Conservation (phyloP, 352 stramenopile genomes). For the Phytopythium chamaehyphon region DNA sequence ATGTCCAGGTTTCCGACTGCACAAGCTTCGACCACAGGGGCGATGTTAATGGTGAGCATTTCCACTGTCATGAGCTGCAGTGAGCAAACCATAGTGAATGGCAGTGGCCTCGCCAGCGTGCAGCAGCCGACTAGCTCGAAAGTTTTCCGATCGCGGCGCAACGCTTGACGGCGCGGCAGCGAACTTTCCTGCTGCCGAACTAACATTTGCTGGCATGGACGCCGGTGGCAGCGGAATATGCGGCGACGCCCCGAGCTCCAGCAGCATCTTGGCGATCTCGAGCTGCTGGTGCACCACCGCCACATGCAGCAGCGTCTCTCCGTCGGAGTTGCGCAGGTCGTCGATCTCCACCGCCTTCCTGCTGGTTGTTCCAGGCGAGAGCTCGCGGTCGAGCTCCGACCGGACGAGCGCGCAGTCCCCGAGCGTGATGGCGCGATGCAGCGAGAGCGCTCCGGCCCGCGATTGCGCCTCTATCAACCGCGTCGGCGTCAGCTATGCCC, state of each 20-base stretch:
- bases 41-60: not conserved
- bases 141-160: conserved; percentile 49
- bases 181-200: conserved; percentile 4
- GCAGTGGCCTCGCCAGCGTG: conserved; percentile 50
- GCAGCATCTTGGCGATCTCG: conserved; percentile 41
- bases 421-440: conserved; percentile 58
- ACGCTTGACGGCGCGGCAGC: conserved; percentile 41
- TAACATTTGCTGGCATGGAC: conserved; percentile 4
- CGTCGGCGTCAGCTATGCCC: not conserved
- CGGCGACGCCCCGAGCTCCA: conserved; percentile 42
- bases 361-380: not conserved
- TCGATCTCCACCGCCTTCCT: conserved; percentile 5
- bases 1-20: conserved; percentile 48
- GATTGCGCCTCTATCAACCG: conserved; percentile 20
- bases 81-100: conserved; percentile 50
- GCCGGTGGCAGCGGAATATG: conserved; percentile 22
- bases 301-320: conserved; percentile 64
- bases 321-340: conserved; percentile 31
- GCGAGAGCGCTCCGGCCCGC: conserved; percentile 26
- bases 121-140: conserved; percentile 49
- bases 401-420: conserved; percentile 22
- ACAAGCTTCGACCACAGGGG: conserved; percentile 21
- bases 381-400: conserved; percentile 12
- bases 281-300: conserved; percentile 57
- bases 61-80: not conserved